Base-by-base conservation (phyloP, 192 early-diverging fungal species). In the Entomortierella chlamydospora region DNA sequence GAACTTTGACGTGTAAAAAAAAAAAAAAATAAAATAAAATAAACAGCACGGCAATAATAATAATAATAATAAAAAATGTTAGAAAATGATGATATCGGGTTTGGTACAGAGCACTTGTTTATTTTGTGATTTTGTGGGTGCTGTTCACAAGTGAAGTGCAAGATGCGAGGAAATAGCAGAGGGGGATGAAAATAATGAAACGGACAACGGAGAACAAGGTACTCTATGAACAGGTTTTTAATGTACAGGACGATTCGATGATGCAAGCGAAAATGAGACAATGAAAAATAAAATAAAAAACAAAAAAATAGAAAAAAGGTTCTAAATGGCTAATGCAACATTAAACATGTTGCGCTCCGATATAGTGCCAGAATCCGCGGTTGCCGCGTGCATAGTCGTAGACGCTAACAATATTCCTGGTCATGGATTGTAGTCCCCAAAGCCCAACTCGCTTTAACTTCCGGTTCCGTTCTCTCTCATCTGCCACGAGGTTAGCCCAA, bases 371-470 rank as follows among this genome's bases (percentile, higher is more conserved):
- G 68, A 94, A 93, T 15, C 91, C 90, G 39, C 90, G 88, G 60
- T 86, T 88, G 23, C 92, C 92, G 37, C 88, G 81, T 20, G 89
- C 87, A 71, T 94, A 93, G 42, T 96, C 93, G 41, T 94, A 81
- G 1, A 95, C 69, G 41, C 85, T 85, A 28, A 91, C 84, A 13
- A 95, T 60, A 69, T 95, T 93, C 12, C 88, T 82, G 6, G 89
- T 90, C 61, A 95, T 85, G 37, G 90, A 91, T 34, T 92, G 89
- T 9, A 97, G 63, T 56, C 94, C 93, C 96, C 96, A 98, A 66
- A 92, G 84, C 22, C 95, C 96, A 47, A 98, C 91, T 0, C 93
- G 89, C 79, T 95, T 95, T 23, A 97, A 81, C n/a, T 91, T 86
- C 23, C 90, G 84, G 64, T 90, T 93, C 41, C 94, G 88, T 71